Evolutionary conservation across 1,139 yeast species (phyloP).

Genomic region (Nematodospora anomalae): DNA sequence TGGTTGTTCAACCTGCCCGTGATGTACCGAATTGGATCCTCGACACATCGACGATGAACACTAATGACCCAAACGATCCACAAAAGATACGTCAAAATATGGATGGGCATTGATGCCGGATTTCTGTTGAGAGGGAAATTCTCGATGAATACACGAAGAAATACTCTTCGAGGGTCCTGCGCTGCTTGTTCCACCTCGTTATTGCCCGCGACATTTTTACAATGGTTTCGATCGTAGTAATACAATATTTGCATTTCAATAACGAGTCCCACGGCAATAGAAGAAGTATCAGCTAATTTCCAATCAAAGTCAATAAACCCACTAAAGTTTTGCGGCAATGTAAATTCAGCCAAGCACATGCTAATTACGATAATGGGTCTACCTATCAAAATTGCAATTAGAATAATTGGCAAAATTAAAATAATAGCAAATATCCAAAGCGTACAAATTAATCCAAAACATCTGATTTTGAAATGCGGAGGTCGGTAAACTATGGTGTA

Average conservation of each 20-base stretch:
- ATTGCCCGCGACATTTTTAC: conserved; percentile 11
- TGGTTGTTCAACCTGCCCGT: conserved; percentile 3
- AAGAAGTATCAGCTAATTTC: conserved; percentile 26
- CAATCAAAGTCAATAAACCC: conserved; percentile 17
- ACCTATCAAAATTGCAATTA: conserved; percentile 41
- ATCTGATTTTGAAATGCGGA: conserved; percentile 65
- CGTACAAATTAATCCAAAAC: conserved; percentile 53
- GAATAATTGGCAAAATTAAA: conserved; percentile 36
- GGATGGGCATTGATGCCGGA: conserved; percentile 1
- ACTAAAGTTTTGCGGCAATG: not conserved
- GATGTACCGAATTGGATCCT: conserved; percentile 21
- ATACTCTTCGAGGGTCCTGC: conserved; percentile 1
- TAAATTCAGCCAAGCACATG: conserved; percentile 4
- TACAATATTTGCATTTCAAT: conserved; percentile 19
- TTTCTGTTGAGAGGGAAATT: conserved; percentile 3
- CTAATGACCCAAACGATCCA: conserved; percentile 25
- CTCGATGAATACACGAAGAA: conserved; percentile 3
- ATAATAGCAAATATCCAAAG: conserved; percentile 73
- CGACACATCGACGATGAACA: conserved; percentile 28
- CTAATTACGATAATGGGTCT: conserved; percentile 30
- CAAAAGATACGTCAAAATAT: conserved; percentile 4
- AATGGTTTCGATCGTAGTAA: conserved; percentile 16
- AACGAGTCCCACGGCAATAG: conserved; percentile 25
- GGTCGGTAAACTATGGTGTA: conserved; percentile 87
- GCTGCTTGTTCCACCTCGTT: conserved; percentile 12